Evolutionary conservation across 352 stramenopile genomes (phyloP), one percentile per base, ranked within the genome.

Genomic region (Globisporangium spiculum): DNA sequence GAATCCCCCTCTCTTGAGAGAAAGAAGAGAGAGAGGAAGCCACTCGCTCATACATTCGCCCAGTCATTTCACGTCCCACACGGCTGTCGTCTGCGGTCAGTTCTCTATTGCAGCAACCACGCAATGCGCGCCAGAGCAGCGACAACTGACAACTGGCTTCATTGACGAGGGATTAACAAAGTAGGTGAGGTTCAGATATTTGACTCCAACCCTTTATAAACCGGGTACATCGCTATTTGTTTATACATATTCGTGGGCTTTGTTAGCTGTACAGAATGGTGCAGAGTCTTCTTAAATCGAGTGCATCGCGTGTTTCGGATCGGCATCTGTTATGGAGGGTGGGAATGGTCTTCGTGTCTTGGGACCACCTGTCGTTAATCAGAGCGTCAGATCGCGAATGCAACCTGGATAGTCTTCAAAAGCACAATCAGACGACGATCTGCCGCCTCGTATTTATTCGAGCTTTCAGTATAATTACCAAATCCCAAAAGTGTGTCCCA

Each of bases 281-380:
- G 30, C 30, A 32, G 4, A 32, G 30, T 32, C 30, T 32, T 32
- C 30, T 32, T 48, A 48, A 48, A 48, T 20, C 4, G 16, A 10
- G 7, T 20, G 2, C 4, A 2, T 6, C 7, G 14, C 14, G 0
- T n/a, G 14, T 48, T 48, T 48, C 14, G 2, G 41, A 48, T 18
- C 16, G 18, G 4, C 44, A 58, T 4, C 4, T 16, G 4, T 36
- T 22, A 41, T 41, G 27, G 26, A 60, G 26, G 54, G 54, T 44
- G 54, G 7, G 54, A 60, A 41, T 7, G 7, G 54, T 26, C 54
- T 44, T 32, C 14, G 5, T 20, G 32, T 41, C 54, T 41, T 60
- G 27, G 16, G 10, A 22, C 18, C 54, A 60, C 16, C 54, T 60
- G 27, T 60, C 54, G 54, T 60, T 60, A 60, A 60, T 60, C 54